Evolutionary conservation across 106 monocot genomes (phyloP), one percentile per base, ranked within the genome.

Genomic region (Allium fistulosum): DNA sequence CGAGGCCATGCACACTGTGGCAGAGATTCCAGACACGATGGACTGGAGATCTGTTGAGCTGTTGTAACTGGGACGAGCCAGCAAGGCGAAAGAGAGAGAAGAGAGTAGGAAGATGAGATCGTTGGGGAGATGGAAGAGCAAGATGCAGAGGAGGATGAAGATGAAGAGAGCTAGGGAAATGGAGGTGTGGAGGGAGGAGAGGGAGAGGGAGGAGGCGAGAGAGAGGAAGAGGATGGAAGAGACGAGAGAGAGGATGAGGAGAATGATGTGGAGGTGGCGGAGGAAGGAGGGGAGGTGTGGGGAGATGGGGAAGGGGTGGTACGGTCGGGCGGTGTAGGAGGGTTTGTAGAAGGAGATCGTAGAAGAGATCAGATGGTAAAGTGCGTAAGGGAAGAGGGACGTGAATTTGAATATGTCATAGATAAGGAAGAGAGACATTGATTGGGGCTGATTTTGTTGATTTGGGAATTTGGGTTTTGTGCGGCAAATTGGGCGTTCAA

Each of bases 301-400:
- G 48, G 28, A 63, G 49, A 51, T 65, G 9, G 83, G 78, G 66
- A 85, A 71, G 9, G 82, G 78, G 69, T 82, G 69, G 82, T 80
- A 84, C 17, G 81, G 77, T 11, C 68, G 75, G 51, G 59, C 51
- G 81, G 72, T 69, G 76, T 18, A 49, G 12, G 58, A 26, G 57
- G 65, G 72, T 60, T 50, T 75, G 73, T 71, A 77, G 78, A 81
- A 78, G 70, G 83, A 51, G 18, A 75, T 72, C 63, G 69, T 18
- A 60, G 81, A 66, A 53, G 77, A 79, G 79, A 79, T 18, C 51
- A 89, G 80, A 81, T 93, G 86, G 89, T 89, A 86, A 46, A 84
- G 17, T 68, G 79, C 79, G 77, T 72, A 81, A 49, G 74, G 48
- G 79, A 80, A 79, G 46, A 88, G 77, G 71, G 71, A 50, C 17